phyloP scores from a whole-genome alignment of 495 filamentous ascomycete species.

The Trichoderma erinaceum region DNA sequence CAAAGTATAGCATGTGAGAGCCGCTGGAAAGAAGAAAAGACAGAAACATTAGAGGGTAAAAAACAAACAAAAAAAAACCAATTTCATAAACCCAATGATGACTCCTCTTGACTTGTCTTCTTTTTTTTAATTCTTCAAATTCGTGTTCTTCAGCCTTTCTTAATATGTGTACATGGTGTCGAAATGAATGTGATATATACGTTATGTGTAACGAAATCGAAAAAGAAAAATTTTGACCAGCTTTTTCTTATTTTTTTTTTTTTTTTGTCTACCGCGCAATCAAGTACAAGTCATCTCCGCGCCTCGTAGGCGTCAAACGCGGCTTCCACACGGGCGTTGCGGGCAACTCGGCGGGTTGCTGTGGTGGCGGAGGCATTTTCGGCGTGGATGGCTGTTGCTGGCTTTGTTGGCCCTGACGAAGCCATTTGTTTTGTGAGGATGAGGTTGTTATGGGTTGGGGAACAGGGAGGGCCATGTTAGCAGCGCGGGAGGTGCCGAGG shows the following conservation, averaged over 20 bases:
- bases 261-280: constrained; percentile 25
- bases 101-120: background rate
- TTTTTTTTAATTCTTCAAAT: background rate
- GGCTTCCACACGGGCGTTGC: constrained; percentile 47
- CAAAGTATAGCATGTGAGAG: background rate
- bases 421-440: constrained; percentile 21
- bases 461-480: constrained; percentile 31
- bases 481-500: constrained; percentile 41
- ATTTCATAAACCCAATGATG: too few species aligned
- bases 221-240: background rate
- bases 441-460: constrained; percentile 18
- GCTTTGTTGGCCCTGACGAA: constrained; percentile 10
- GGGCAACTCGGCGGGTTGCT: constrained; percentile 24
- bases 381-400: constrained; percentile 11
- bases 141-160: background rate
- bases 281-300: constrained; percentile 41
- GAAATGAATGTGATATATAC: too few species aligned
- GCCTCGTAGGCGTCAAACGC: constrained; percentile 41
- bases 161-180: too few species aligned
- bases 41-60: background rate
- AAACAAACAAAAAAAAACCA: background rate
- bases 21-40: background rate
- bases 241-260: too few species aligned
- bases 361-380: background rate
- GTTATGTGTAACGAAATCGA: background rate